Base-by-base conservation (phyloP, 2,329 filamentous ascomycete genomes). In the Phialocephala subalpina region DNA sequence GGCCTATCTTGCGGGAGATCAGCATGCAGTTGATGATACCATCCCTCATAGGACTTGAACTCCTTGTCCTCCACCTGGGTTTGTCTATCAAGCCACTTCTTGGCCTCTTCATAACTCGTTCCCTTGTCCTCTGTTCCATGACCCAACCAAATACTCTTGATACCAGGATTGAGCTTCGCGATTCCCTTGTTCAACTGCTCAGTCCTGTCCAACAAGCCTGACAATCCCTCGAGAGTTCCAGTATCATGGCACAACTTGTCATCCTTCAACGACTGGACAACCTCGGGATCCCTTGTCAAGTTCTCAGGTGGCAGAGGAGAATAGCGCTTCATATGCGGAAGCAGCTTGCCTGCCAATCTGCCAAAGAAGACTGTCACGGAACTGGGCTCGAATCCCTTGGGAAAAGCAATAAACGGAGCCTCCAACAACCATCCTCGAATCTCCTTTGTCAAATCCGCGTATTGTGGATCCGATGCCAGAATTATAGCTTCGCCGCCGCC, bases 211-310 rank as follows among this genome's bases (percentile, higher is more conserved):
- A 97, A 80, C 85, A 97, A 84, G 0, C 87, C 90, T 0, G 91
- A 86, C 38, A 97, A 77, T 0, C 92, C 92, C 77, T 94, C 90
- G n/a, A 97, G 83, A 7, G 94, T 97, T 40, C 93, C 94, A 1
- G 89, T 95, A 77, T 95, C 86, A 79, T 97, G 94, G 78, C 90
- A 88, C 60, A 97, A 82, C 58, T 83, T 75, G 78, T 97, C 94
- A 35, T 86, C 84, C 2, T 81, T 80, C 69, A 92, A 85, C 29
- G 82, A 84, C 73, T 86, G 81, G 61, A 86, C 83, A 2, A 92
- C 86, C 25, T 80, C 86, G 27, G 85, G 81, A 77, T 95, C 91
- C 27, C 93, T 87, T 40, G 85, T 89, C 62, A 97, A 76, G 67
- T 90, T 83, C 66, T 85, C 83, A 1, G 86, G 78, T 55, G 90